These are phyloP conservation scores for Hypoxylon fuscum DNA, from an alignment of 495 filamentous ascomycete species.

Conservation along the genomic window DNA sequence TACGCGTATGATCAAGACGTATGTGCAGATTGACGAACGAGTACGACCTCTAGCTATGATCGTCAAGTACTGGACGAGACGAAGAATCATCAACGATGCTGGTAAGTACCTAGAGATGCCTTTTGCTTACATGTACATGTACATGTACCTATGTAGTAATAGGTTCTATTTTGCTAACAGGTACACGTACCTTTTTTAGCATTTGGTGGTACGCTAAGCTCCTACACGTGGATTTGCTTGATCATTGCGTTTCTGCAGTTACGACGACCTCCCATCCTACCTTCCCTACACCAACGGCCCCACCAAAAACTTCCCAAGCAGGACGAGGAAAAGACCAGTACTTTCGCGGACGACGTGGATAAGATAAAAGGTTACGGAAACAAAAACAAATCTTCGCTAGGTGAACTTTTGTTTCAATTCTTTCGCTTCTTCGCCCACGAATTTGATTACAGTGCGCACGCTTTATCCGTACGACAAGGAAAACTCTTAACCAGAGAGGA, in stretches of 20 bases:
- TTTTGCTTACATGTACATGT: constrained; percentile 6
- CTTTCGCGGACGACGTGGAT: constrained; percentile 86
- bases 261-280: constrained; percentile 85
- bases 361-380: constrained; percentile 75
- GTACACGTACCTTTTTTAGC: no score
- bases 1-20: constrained; percentile 97
- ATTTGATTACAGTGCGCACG: constrained; percentile 84
- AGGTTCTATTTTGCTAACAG: no score
- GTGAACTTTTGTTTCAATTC: constrained; percentile 88
- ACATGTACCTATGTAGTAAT: no score
- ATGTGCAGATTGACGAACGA: constrained; percentile 91
- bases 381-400: constrained; percentile 83
- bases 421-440: constrained; percentile 95
- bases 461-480: constrained; percentile 88
- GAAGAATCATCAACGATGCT: constrained; percentile 92
- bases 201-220: constrained; percentile 92
- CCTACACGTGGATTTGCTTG: constrained; percentile 99
- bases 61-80: constrained; percentile 95
- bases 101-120: constrained; percentile 64
- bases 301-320: constrained; percentile 65
- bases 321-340: no score
- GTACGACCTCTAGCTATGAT: constrained; percentile 94
- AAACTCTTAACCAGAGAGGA: constrained; percentile 81
- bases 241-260: constrained; percentile 96
- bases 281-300: constrained; percentile 81